A percentile compares a stretch with the other conserved stretches of the same genome.
Conservation (phyloP, 2,329 filamentous ascomycete species). For the Ophiostoma australiae region DNA sequence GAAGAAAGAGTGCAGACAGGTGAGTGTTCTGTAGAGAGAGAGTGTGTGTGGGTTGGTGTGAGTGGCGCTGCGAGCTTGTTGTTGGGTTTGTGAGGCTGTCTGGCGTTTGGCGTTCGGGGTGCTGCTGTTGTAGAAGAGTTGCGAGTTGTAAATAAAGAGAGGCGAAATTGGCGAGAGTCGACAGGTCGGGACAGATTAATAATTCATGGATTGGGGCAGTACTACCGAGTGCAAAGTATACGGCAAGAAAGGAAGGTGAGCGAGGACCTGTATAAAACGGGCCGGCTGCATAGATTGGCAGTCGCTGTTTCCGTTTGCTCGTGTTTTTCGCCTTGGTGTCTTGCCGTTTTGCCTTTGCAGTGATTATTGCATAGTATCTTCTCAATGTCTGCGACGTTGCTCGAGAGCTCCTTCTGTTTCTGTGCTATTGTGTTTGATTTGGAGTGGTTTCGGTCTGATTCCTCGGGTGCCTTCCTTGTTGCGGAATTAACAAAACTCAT, state of each 20-base stretch:
- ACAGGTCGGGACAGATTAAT: background rate
- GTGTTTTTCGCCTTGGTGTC: background rate
- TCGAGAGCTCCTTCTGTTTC: background rate
- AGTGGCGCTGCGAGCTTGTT: too few species aligned
- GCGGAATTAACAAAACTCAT: background rate
- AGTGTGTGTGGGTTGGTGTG: too few species aligned
- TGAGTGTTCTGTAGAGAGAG: too few species aligned
- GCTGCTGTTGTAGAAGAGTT: too few species aligned
- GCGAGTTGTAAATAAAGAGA: too few species aligned
- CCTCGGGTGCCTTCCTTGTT: background rate
- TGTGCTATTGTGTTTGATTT: background rate
- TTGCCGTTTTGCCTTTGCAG: background rate
- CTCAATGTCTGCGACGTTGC: background rate
- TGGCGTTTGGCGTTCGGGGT: too few species aligned
- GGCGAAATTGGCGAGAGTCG: background rate
- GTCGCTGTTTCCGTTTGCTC: conserved; percentile 12
- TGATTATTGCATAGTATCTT: too few species aligned
- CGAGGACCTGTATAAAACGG: conserved; percentile 16
- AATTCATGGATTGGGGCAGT: background rate
- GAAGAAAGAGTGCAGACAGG: background rate
- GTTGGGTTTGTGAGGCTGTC: too few species aligned
- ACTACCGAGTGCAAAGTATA: too few species aligned
- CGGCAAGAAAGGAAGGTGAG: background rate
- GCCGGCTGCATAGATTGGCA: conserved; percentile 18
- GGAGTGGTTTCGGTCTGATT: background rate